These are phyloP conservation scores for Hapsidospora chrysogenum DNA, from an alignment of 495 filamentous ascomycete genomes.

Conservation along the genomic window DNA sequence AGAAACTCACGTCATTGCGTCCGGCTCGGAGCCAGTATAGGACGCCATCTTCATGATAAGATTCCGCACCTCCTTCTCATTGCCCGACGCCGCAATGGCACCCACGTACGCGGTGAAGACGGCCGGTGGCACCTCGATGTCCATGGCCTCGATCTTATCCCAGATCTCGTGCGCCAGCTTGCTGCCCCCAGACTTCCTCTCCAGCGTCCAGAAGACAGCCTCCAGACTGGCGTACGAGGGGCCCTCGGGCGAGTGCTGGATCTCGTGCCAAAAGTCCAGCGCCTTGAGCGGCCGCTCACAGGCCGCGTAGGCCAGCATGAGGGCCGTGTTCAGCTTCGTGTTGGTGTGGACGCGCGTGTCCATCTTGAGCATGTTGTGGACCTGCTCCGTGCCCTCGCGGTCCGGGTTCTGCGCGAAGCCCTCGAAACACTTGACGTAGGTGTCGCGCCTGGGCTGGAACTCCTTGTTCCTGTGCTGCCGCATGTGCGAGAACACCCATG, in stretches of 20 bases:
- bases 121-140: constrained; percentile 51
- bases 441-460: constrained; percentile 47
- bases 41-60: constrained; percentile 47
- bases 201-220: constrained; percentile 63
- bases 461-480: constrained; percentile 39
- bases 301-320: constrained; percentile 71
- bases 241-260: constrained; percentile 60
- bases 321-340: constrained; percentile 57
- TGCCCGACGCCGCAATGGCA: constrained; percentile 51
- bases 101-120: constrained; percentile 62
- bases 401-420: constrained; percentile 54
- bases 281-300: constrained; percentile 46
- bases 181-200: constrained; percentile 43
- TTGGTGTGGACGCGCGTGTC: constrained; percentile 61
- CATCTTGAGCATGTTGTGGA: constrained; percentile 87
- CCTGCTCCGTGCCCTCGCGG: constrained; percentile 44
- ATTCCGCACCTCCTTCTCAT: constrained; percentile 45
- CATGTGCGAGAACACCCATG: constrained; percentile 80
- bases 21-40: constrained; percentile 45
- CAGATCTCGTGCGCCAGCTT: constrained; percentile 55
- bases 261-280: constrained; percentile 66
- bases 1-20: constrained; percentile 50
- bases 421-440: constrained; percentile 60
- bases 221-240: constrained; percentile 63
- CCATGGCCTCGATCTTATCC: constrained; percentile 53